Conservation (phyloP, 2,329 filamentous ascomycete species). For the Rhytidhysteron rufulum region DNA sequence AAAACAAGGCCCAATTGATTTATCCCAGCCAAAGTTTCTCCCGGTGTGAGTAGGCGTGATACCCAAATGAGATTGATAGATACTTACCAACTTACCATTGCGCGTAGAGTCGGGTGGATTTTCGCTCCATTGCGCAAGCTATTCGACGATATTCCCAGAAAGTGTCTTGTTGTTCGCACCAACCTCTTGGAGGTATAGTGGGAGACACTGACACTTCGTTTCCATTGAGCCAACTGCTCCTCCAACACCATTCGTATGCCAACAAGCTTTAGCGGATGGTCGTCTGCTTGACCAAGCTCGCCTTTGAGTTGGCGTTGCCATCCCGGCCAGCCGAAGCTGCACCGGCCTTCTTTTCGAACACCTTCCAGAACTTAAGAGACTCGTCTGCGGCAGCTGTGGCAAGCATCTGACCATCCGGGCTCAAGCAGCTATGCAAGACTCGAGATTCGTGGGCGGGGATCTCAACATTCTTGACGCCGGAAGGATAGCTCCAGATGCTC, state of each 20-base stretch:
- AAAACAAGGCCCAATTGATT: background rate
- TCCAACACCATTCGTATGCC: slow-evolving; percentile 1
- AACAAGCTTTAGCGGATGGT: slow-evolving; percentile 53
- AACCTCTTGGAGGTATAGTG: background rate
- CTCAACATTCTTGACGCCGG: slow-evolving; percentile 93
- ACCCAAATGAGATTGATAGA: slow-evolving; percentile 37
- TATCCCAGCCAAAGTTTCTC: background rate
- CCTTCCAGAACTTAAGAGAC: slow-evolving; percentile 99
- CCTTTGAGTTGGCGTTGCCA: slow-evolving; percentile 68
- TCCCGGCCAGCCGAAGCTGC: slow-evolving; percentile 60
- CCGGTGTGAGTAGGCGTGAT: slow-evolving; percentile 17
- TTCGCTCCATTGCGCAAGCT: slow-evolving; percentile 36
- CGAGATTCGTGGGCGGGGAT: slow-evolving; percentile 96
- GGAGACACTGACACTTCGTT: too few relatives aligned
- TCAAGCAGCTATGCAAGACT: slow-evolving; percentile 93
- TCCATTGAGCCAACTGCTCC: slow-evolving; percentile 1
- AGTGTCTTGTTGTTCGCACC: background rate
- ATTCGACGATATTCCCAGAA: too few relatives aligned
- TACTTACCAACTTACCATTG: slow-evolving; percentile 42
- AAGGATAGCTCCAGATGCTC: slow-evolving; percentile 98
- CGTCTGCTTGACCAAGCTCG: slow-evolving; percentile 89
- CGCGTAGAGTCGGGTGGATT: slow-evolving; percentile 33
- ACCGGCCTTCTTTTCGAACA: slow-evolving; percentile 97
- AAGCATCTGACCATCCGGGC: slow-evolving; percentile 96
- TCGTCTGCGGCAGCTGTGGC: slow-evolving; percentile 93